Conservation (phyloP, 306 rosid species). For the Vigna unguiculata region DNA sequence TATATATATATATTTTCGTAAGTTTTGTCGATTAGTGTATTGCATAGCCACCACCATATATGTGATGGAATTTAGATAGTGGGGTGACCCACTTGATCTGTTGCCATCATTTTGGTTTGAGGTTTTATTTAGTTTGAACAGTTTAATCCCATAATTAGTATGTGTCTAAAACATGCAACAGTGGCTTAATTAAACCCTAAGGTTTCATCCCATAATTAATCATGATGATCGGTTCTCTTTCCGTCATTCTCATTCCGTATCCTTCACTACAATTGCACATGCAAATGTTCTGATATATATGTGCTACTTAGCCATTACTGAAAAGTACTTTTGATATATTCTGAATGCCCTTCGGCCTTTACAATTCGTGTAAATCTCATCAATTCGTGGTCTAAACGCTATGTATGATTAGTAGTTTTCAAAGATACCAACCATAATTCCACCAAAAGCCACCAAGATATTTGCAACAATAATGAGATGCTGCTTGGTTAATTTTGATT, state of each 20-base stretch:
- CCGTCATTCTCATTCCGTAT: conserved; percentile 43
- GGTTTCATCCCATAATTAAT: not conserved
- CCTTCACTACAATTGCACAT: conserved; percentile 35
- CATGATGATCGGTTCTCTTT: conserved; percentile 28
- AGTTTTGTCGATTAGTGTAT: not conserved
- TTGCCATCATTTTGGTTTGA: conserved; percentile 2
- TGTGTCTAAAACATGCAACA: conserved; percentile 10
- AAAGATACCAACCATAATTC: conserved; percentile 43
- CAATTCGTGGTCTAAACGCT: conserved; percentile 34
- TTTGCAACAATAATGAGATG: conserved; percentile 51
- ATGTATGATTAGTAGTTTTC: conserved; percentile 29
- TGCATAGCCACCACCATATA: conserved; percentile 9
- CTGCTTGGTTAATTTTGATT: conserved; percentile 40
- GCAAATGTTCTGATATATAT: conserved; percentile 48
- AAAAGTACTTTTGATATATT: conserved; percentile 36
- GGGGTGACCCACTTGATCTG: conserved; percentile 22
- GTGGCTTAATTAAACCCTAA: conserved; percentile 14
- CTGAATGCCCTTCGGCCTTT: not conserved
- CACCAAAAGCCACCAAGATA: conserved; percentile 44
- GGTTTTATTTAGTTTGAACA: not conserved
- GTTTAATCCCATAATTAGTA: conserved; percentile 33
- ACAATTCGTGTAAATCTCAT: not conserved
- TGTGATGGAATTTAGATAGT: conserved; percentile 9
- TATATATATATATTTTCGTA: not conserved
- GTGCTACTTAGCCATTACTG: conserved; percentile 22